Evolutionary conservation across 495 filamentous ascomycete genomes (phyloP).

Genomic region (Chaetomidium leptoderma): DNA sequence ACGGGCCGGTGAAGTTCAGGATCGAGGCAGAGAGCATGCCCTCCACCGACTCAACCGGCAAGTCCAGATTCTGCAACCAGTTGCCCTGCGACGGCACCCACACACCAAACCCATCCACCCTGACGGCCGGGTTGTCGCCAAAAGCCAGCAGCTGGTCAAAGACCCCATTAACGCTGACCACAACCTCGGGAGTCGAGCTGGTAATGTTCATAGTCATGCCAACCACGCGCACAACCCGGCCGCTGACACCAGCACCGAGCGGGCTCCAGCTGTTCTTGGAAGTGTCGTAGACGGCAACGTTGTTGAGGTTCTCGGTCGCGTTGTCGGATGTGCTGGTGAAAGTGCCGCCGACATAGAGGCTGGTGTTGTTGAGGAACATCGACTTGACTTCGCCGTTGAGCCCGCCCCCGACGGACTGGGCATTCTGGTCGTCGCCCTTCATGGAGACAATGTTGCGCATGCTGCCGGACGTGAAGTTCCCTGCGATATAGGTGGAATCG

Average conservation of each 20-base stretch:
- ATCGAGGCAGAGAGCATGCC: conserved; percentile 66
- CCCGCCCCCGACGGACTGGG: conserved; percentile 61
- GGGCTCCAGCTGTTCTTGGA: conserved; percentile 65
- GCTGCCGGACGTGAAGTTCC: conserved; percentile 69
- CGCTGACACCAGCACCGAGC: conserved; percentile 83
- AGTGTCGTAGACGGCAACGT: conserved; percentile 72
- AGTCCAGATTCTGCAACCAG: conserved; percentile 80
- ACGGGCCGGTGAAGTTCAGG: conserved; percentile 56
- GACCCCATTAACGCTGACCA: conserved; percentile 73
- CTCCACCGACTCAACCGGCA: conserved; percentile 57
- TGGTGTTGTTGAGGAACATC: conserved; percentile 59
- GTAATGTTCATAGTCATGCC: conserved; percentile 78
- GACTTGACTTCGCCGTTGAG: conserved; percentile 74
- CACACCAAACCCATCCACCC: conserved; percentile 72
- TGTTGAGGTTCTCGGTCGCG: conserved; percentile 56
- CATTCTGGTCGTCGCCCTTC: conserved; percentile 55
- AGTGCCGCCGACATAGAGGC: conserved; percentile 77
- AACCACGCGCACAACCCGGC: conserved; percentile 67
- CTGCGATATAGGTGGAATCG: conserved; percentile 67
- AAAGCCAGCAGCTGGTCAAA: conserved; percentile 70
- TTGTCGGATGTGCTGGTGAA: conserved; percentile 72
- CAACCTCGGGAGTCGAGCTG: conserved; percentile 60
- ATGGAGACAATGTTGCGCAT: conserved; percentile 74
- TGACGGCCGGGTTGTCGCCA: conserved; percentile 53
- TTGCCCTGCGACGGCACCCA: conserved; percentile 90